These are phyloP conservation scores for Glycine soja DNA, from an alignment of 306 rosid genomes.

Conservation along the genomic window DNA sequence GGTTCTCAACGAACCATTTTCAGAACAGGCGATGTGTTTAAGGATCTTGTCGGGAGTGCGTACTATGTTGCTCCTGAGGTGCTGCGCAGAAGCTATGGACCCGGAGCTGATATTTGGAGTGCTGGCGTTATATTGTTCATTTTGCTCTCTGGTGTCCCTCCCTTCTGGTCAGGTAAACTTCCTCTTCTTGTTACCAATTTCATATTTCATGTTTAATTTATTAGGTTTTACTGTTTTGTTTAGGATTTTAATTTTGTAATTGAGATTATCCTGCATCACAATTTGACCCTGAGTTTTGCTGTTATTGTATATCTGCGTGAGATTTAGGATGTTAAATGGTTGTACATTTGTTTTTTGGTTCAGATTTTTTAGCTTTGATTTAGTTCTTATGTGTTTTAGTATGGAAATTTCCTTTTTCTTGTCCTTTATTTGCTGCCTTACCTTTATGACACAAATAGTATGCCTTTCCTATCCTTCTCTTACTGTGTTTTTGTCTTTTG, in stretches of 20 bases:
- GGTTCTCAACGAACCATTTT: not conserved
- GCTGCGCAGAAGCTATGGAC: conserved; percentile 2
- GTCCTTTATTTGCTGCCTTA: not conserved
- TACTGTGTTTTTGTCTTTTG: not conserved
- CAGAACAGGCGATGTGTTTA: conserved; percentile 10
- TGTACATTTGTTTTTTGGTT: not conserved
- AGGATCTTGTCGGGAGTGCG: conserved; percentile 19
- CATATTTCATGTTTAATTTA: not conserved
- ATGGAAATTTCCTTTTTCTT: not conserved
- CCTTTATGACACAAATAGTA: not conserved
- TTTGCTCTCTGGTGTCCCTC: conserved; percentile 12
- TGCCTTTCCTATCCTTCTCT: conserved; percentile 15
- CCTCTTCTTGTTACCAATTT: not conserved
- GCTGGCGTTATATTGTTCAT: conserved; percentile 5
- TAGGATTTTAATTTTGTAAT: conserved; percentile 1
- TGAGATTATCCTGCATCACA: not conserved
- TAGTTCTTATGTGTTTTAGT: not conserved
- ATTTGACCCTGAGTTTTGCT: not conserved
- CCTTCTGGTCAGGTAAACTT: not conserved
- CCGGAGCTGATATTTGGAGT: conserved; percentile 16
- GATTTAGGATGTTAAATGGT: not conserved
- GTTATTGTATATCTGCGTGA: not conserved
- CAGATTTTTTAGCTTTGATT: not conserved
- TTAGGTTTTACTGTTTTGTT: not conserved
- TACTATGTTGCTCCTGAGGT: conserved; percentile 25